Percentiles rank a stretch among this genome's conserved stretches.
These are phyloP conservation scores for Phytopythium boreale DNA, from an alignment of 352 stramenopile genomes.

Conservation along the genomic window DNA sequence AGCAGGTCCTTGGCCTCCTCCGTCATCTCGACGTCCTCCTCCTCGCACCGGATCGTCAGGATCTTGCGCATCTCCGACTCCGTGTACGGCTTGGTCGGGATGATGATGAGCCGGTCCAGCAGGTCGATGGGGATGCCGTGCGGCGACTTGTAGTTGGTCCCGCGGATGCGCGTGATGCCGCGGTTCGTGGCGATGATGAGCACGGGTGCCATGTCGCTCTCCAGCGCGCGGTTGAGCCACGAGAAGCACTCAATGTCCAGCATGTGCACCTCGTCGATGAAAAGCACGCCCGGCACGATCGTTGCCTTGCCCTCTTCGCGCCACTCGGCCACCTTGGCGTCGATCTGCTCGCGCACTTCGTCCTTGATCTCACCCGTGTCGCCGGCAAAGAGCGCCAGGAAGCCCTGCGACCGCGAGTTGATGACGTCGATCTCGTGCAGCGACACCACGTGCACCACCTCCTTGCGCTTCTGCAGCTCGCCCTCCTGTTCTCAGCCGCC, in stretches of 20 bases:
- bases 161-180: slow-evolving; percentile 97
- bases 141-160: slow-evolving; percentile 98
- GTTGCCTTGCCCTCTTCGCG: slow-evolving; percentile 96
- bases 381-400: slow-evolving; percentile 98
- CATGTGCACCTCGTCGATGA: slow-evolving; percentile 99
- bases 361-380: slow-evolving; percentile 99
- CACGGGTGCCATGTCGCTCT: slow-evolving; percentile 97
- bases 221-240: slow-evolving; percentile 98
- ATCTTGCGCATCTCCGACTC: slow-evolving; percentile 96
- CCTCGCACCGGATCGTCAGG: slow-evolving; percentile 95
- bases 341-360: slow-evolving; percentile 99
- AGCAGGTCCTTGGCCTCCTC: slow-evolving; percentile 96
- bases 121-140: slow-evolving; percentile 99
- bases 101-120: slow-evolving; percentile 98
- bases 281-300: slow-evolving; percentile 98
- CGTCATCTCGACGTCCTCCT: slow-evolving; percentile 99
- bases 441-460: slow-evolving; percentile 97
- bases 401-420: slow-evolving; percentile 98
- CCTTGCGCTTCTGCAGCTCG: slow-evolving; percentile 98
- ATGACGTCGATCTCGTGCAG: slow-evolving; percentile 99
- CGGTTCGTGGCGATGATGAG: slow-evolving; percentile 99
- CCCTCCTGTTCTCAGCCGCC: slow-evolving; percentile 64
- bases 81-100: slow-evolving; percentile 96
- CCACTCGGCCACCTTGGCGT: slow-evolving; percentile 97
- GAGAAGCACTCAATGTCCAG: slow-evolving; percentile 99